A percentile compares a stretch with the other conserved stretches of the same genome.
Evolutionary conservation across 306 rosid species (phyloP).

Genomic region (Cercis canadensis): DNA sequence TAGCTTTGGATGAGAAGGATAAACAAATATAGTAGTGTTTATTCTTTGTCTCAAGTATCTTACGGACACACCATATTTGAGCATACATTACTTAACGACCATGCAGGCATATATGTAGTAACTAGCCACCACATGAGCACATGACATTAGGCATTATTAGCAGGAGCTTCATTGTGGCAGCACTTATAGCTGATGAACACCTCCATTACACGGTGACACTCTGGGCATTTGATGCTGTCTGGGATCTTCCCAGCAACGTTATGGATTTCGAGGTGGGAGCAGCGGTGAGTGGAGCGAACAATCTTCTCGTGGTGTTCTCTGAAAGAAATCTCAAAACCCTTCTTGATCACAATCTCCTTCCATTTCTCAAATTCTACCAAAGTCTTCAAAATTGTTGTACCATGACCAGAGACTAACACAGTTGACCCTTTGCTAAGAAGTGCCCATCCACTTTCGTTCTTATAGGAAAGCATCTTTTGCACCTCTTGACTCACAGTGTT

Average conservation of each 20-base stretch:
- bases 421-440: constrained; percentile 59
- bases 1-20: too few relatives aligned
- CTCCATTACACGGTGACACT: too few relatives aligned
- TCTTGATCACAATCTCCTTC: constrained; percentile 48
- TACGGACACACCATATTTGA: too few relatives aligned
- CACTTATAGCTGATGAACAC: too few relatives aligned
- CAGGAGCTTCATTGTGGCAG: too few relatives aligned
- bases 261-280: constrained; percentile 46
- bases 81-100: too few relatives aligned
- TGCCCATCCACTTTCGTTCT: constrained; percentile 75
- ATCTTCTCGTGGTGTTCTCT: constrained; percentile 34
- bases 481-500: constrained; percentile 56
- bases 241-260: constrained; percentile 31
- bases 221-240: too few relatives aligned
- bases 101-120: too few relatives aligned
- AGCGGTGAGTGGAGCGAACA: constrained; percentile 29
- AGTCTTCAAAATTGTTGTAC: constrained; percentile 49
- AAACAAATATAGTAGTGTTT: too few relatives aligned
- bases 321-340: constrained; percentile 35
- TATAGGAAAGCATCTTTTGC: constrained; percentile 65
- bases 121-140: too few relatives aligned
- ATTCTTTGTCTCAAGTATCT: too few relatives aligned
- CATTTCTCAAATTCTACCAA: constrained; percentile 71
- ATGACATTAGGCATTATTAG: too few relatives aligned
- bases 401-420: constrained; percentile 58